Percentiles rank a stretch among this genome's conserved stretches.
phyloP scores from a whole-genome alignment of 306 rosid species.

The Trifolium repens region DNA sequence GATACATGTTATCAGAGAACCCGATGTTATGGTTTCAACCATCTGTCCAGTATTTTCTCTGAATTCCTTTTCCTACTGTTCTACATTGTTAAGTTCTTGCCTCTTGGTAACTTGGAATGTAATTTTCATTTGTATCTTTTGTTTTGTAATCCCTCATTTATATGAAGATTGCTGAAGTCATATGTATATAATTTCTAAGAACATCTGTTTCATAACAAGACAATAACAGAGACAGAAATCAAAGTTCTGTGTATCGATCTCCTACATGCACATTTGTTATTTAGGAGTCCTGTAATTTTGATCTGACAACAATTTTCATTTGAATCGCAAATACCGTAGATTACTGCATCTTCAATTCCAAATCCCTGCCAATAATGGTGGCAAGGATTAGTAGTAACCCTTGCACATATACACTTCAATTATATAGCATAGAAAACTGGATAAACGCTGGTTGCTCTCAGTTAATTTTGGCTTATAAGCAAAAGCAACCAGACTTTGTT shows the following conservation, averaged over 20 bases:
- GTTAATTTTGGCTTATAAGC: neutral
- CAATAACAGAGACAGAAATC: slow-evolving; percentile 6
- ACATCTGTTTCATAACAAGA: neutral
- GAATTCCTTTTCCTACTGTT: neutral
- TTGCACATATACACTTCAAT: neutral
- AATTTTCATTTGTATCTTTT: neutral
- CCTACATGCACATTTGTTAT: neutral
- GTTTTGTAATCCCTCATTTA: slow-evolving; percentile 6
- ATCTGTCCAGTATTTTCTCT: neutral
- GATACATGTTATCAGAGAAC: slow-evolving; percentile 10
- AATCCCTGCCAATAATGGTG: neutral
- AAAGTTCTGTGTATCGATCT: neutral
- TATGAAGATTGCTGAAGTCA: slow-evolving; percentile 15
- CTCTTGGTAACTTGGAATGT: neutral
- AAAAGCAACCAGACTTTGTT: neutral
- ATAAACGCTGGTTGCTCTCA: neutral
- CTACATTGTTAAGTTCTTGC: slow-evolving; percentile 13
- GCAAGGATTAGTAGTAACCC: neutral
- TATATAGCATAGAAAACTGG: neutral
- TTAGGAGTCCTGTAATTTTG: neutral
- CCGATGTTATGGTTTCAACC: neutral
- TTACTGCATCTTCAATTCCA: neutral
- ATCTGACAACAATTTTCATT: neutral
- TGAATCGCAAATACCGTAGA: neutral
- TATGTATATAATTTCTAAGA: slow-evolving; percentile 9